Evolutionary conservation across 148 eudicot genomes (phyloP).

Genomic region (Rhododendron griersonianum): DNA sequence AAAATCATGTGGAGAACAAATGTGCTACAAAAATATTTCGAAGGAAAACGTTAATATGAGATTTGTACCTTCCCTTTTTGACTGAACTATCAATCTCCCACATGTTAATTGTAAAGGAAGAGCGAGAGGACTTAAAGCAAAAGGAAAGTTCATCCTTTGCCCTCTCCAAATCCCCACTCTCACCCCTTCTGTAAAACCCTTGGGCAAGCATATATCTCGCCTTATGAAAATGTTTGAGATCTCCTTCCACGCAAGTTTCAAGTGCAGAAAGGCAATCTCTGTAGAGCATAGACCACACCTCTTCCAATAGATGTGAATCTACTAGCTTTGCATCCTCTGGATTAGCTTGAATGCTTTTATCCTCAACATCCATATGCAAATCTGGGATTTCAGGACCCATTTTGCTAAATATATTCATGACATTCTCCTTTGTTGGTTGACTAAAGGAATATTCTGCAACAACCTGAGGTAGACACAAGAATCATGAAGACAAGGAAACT

Average conservation of each 20-base stretch:
- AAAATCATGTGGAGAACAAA: neutral
- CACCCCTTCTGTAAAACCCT: constrained; percentile 76
- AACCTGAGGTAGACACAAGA: constrained; percentile 41
- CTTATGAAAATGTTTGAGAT: constrained; percentile 96
- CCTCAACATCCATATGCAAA: constrained; percentile 23
- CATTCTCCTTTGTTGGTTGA: constrained; percentile 59
- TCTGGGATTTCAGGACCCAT: constrained; percentile 31
- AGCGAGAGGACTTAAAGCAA: constrained; percentile 97
- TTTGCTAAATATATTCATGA: constrained; percentile 37
- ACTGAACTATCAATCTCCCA: constrained; percentile 99
- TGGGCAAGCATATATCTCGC: constrained; percentile 98
- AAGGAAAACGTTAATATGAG: constrained; percentile 1
- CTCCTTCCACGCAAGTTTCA: constrained; percentile 87
- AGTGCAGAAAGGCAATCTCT: constrained; percentile 91
- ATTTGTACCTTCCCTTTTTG: constrained; percentile 84
- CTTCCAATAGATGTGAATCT: constrained; percentile 39
- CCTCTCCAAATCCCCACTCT: constrained; percentile 64
- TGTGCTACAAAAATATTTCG: neutral
- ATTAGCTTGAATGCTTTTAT: constrained; percentile 15
- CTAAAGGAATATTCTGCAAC: constrained; percentile 61
- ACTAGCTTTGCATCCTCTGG: constrained; percentile 22
- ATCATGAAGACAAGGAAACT: constrained; percentile 4
- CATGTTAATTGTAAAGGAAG: constrained; percentile 96
- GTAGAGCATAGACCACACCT: constrained; percentile 73
- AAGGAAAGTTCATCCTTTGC: constrained; percentile 95